phyloP scores from a whole-genome alignment of 2,329 filamentous ascomycete genomes.

The Mycosphaerella arachidis region DNA sequence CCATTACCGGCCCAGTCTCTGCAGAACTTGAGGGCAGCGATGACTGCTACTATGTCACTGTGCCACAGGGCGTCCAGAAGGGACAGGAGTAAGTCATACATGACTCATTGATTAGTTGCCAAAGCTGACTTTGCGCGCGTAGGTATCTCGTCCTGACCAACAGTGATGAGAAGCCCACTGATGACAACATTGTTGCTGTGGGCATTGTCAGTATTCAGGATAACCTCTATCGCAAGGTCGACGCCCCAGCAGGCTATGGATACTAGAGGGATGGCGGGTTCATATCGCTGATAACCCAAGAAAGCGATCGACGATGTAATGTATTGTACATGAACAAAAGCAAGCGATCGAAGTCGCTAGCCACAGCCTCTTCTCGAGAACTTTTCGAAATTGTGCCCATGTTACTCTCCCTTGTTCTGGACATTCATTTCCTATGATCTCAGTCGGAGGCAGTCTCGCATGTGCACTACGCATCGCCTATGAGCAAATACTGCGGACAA shows the following conservation, averaged over 20 bases:
- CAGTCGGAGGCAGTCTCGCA: too few species aligned
- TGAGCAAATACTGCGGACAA: too few species aligned
- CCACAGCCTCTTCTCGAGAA: too few species aligned
- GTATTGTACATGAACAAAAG: too few species aligned
- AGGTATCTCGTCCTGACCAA: conserved; percentile 26
- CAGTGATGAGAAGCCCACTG: conserved; percentile 16
- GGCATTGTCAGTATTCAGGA: conserved; percentile 23
- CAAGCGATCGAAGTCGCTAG: too few species aligned
- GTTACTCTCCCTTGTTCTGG: too few species aligned
- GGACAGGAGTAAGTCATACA: conserved; percentile 16
- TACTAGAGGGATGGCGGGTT: not conserved
- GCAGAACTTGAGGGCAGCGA: conserved; percentile 19
- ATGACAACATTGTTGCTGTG: conserved; percentile 29
- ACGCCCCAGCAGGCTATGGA: not conserved
- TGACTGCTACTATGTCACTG: conserved; percentile 15
- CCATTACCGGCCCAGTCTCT: conserved; percentile 23
- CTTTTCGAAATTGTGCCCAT: too few species aligned
- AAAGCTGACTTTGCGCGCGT: not conserved
- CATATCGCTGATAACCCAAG: not conserved
- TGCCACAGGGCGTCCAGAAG: conserved; percentile 17
- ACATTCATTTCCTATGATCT: too few species aligned
- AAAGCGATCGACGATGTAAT: too few species aligned
- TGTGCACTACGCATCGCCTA: too few species aligned
- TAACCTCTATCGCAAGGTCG: conserved; percentile 3
- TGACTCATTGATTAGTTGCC: not conserved